These are phyloP conservation scores for Lasiodiplodia theobromae DNA, from an alignment of 2,329 filamentous ascomycete species.

Conservation along the genomic window DNA sequence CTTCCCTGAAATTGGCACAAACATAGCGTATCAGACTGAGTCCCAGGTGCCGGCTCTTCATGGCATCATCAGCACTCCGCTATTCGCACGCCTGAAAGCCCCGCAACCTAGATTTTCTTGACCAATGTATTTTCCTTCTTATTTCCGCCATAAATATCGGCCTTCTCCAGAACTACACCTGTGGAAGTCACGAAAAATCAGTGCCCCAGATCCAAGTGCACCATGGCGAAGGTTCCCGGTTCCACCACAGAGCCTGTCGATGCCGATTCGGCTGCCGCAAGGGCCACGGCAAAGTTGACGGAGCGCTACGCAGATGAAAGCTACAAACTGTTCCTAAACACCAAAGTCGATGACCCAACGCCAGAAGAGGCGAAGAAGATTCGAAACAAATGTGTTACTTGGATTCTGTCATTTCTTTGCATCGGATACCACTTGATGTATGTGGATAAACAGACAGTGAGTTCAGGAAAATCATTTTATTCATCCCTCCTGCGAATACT, in stretches of 20 bases:
- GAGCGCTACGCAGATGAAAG: constrained; percentile 52
- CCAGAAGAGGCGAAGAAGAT: constrained; percentile 42
- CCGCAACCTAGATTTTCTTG: constrained; percentile 4
- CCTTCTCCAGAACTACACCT: rapidly evolving
- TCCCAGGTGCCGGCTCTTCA: neutral
- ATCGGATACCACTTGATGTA: constrained; percentile 52
- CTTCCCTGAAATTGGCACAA: neutral
- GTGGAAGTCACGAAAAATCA: neutral
- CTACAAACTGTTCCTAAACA: constrained; percentile 51
- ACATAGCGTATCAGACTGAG: neutral
- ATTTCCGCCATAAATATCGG: neutral
- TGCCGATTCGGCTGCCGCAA: neutral
- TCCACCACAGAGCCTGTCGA: neutral
- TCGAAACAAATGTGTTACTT: constrained; percentile 46
- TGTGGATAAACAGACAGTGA: constrained; percentile 48
- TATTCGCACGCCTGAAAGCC: neutral
- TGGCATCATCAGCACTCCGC: constrained; percentile 19
- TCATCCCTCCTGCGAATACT: too few relatives aligned
- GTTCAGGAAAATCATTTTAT: neutral
- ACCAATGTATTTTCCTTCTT: neutral
- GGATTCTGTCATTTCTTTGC: constrained; percentile 50
- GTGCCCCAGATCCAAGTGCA: neutral
- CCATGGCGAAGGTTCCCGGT: neutral
- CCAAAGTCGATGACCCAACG: constrained; percentile 48
- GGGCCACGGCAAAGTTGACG: constrained; percentile 42